Base-by-base conservation (phyloP, 805 yeast genomes). In the Saccharomycopsis olivae region DNA sequence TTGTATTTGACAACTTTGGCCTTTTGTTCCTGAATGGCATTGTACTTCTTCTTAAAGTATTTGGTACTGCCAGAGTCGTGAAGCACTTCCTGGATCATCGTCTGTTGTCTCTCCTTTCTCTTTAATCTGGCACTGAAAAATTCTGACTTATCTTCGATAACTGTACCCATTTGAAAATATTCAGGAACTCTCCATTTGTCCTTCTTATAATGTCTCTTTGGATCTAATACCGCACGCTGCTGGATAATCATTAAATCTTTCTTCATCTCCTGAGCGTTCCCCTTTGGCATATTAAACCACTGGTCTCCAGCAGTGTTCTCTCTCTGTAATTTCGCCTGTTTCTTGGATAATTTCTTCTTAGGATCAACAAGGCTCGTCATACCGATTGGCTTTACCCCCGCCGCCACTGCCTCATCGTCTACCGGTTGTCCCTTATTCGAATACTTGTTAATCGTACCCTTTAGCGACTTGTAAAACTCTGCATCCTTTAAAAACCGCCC, bases 201-300 rank as follows among this genome's bases (percentile, higher is more conserved):
- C 57, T 84, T 85, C 60, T 84, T 86, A 61, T 92, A 92, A 60
- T 86, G 95, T 51, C 96, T 73, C 61, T 92, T 92, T 5, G 96
- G 97, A 56, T 92, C 97, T 47, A 92, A 67, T 8, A 87, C 95
- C 41, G 82, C 80, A 60, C 98, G 75, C 63, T 89, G 84, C 53
- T 85, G 78, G 44, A 92, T 66, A 13, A 92, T 61, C 53, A 75
- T 65, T 50, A 92, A 56, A 56, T 92, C 97, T 44, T 94, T 68
- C 53, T 81, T 81, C 21, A 70, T 68, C 45, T 83, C 59, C 50
- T 82, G 92, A 4, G 78, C 75, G 18, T 45, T 39, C 2, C 47
- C 48, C 49, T 74, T 77, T 23, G 86, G 85, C 70, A 88, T 66
- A 38, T 75, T 68, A 52, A 85, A 88, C 96, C 96, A 88, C 46